Percentiles rank a stretch among this genome's conserved stretches.
Evolutionary conservation across 2,329 filamentous ascomycete species (phyloP).

Genomic region (Colletotrichum endophyticum): DNA sequence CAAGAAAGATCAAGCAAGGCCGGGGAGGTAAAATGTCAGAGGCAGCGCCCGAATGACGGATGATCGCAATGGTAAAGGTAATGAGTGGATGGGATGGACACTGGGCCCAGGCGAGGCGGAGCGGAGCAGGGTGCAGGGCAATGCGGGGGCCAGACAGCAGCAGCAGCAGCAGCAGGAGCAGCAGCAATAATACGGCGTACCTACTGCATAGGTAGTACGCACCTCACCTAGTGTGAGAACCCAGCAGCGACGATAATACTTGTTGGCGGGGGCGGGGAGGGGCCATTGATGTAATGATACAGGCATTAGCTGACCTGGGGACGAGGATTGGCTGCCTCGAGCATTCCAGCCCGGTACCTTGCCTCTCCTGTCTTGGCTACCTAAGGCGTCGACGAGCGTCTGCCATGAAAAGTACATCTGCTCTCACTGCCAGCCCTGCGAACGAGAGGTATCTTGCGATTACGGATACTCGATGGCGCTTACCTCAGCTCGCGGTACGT

Average conservation of each 20-base stretch:
- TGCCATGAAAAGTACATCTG: background rate
- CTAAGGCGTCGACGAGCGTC: background rate
- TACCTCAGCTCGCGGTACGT: background rate
- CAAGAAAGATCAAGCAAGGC: background rate
- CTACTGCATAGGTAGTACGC: no score
- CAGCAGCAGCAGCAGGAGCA: background rate
- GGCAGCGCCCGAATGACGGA: background rate
- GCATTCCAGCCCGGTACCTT: background rate
- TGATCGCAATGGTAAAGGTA: background rate
- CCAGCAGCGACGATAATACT: background rate
- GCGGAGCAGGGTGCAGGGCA: background rate
- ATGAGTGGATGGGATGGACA: background rate
- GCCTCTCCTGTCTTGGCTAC: background rate
- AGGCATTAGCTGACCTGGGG: background rate
- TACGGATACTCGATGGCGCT: background rate
- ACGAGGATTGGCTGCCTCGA: background rate
- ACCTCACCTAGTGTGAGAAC: background rate
- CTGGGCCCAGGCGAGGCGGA: background rate
- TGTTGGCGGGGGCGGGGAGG: slow-evolving; percentile 27
- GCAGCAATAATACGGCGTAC: background rate
- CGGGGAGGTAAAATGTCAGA: background rate
- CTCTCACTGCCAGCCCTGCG: background rate
- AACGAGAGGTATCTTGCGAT: background rate
- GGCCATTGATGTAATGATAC: slow-evolving; percentile 35
- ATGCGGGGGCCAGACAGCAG: background rate